Percentiles rank a stretch among this genome's conserved stretches.
phyloP scores from a whole-genome alignment of 108 stramenopile genomes.

The Stephanodiscus minutulus region DNA sequence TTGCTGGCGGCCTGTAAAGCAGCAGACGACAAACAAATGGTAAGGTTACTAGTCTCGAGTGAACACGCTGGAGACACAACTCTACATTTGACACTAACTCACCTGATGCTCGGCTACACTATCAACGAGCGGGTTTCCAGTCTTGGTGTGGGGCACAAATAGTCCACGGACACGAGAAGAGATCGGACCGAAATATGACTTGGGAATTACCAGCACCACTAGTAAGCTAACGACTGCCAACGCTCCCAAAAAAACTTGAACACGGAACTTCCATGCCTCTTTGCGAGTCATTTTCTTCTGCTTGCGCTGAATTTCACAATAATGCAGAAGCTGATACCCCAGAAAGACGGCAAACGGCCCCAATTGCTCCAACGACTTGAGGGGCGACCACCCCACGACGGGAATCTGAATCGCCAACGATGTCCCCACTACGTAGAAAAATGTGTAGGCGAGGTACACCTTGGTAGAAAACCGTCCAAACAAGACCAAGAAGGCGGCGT shows the following conservation, averaged over 20 bases:
- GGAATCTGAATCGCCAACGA: conserved; percentile 90
- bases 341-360: conserved; percentile 79
- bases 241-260: conserved; percentile 55
- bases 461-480: conserved; percentile 79
- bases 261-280: conserved; percentile 51
- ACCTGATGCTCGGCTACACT: conserved; percentile 98
- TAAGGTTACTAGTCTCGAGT: too few species aligned
- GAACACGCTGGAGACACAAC: too few species aligned
- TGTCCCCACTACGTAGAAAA: conserved; percentile 94
- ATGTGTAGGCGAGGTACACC: conserved; percentile 85
- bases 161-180: conserved; percentile 85
- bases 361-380: conserved; percentile 86
- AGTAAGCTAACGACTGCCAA: conserved; percentile 38
- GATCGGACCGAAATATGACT: conserved; percentile 95
- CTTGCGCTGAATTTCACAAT: conserved; percentile 54
- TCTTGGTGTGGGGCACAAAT: conserved; percentile 93
- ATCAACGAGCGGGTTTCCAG: conserved; percentile 93
- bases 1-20: conserved; percentile 78
- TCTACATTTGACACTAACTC: too few species aligned
- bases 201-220: conserved; percentile 81
- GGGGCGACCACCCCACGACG: conserved; percentile 85
- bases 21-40: too few species aligned
- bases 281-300: conserved; percentile 47
- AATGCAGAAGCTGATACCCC: conserved; percentile 72
- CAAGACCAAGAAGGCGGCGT: conserved; percentile 80